Evolutionary conservation across 2,329 filamentous ascomycete species (phyloP), one percentile per base, ranked within the genome.

Genomic region (Trichophyton schoenleinii): DNA sequence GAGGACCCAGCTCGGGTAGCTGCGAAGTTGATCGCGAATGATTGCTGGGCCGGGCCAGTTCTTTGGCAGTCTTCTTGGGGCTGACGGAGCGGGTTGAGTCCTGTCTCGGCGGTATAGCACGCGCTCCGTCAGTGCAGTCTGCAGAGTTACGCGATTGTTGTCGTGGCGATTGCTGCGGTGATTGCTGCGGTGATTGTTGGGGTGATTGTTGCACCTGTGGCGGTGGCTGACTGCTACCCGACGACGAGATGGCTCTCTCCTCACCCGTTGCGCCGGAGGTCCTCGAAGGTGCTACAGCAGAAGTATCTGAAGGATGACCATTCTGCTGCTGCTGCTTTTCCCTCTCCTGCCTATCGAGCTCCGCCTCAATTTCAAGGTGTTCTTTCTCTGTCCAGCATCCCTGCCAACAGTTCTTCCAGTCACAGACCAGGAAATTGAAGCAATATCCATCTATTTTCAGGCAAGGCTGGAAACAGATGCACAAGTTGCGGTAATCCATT

Each of bases 371-470:
- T 67, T 88, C 84, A 41, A 91, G 85, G 69, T 83, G 92, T 66
- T 84, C 85, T 64, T 89, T 85, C 74, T 97, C 92, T 11, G 88
- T 95, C 78, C 87, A 91, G 77, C 92, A 97, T 7, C 92, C 92
- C 72, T 94, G 91, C 92, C 92, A 97, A 77, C 92, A 97, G 67
- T 95, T 87, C 67, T 91, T 86, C 92, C 92, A 97, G 71, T 97
- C 88, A 70, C 90, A 89, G 20, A 97, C 91, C 11, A 97, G 80
- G 66, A 96, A 96, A 69, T 91, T 90, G 81, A 97, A 97, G 72
- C 90, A 95, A 72, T 92, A 95, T 0, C 87, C 87, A 69, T 97
- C 92, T 63, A 97, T 94, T 75, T 92, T 95, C 83, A 97, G 90
- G 74, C 91, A 95, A 2, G 92, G 92, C 74, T 96, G 91, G 74